Base-by-base conservation (phyloP, 2,329 filamentous ascomycete genomes). In the Exophiala dermatitidis region DNA sequence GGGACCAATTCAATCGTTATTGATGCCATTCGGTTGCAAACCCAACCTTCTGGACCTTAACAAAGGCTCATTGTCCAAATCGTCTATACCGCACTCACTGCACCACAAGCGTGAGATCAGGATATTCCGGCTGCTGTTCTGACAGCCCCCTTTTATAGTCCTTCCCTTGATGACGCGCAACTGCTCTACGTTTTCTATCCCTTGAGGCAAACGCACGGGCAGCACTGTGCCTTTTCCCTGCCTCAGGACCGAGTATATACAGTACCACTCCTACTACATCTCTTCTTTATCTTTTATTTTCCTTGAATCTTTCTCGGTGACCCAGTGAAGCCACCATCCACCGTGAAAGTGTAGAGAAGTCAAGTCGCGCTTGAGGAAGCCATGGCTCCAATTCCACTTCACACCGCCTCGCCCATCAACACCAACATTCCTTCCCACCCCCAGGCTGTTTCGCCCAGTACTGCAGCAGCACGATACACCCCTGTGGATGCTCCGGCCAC, bases 341-440 rank as follows among this genome's bases (percentile, higher is more conserved):
- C 41, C 2, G 5, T n/a, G 30, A 3, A 31, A 45, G 30, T 37
- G 33, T 46, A 40, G 26, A 48, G 46, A 34, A 34, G 4, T n/a
- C 28, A 45, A 32, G 29, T 32, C 42, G 10, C 12, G 12, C 26
- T 12, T n/a, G 12, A 12, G 40, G 7, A 36, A 34, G 48, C 45
- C 19, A 58, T 58, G 55, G 29, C 58, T 41, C 53, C 58, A 4
- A 49, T 63, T 32, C 52, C 57, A 19, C 50, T 62, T 30, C 57
- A 63, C 48, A 59, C 57, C 3, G 43, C 57, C 12, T 62, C 59
- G 28, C 60, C 60, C 28, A 57, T 62, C 36, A 62, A 61, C 54
- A 45, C 52, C 12, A 62, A 58, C 40, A 5, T 32, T 28, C 49
- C 56, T n/a, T 46, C 50, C 3, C 28, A 50, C 30, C 32, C 57